phyloP scores from a whole-genome alignment of 805 yeast species.

The Zygosaccharomyces lentus region DNA sequence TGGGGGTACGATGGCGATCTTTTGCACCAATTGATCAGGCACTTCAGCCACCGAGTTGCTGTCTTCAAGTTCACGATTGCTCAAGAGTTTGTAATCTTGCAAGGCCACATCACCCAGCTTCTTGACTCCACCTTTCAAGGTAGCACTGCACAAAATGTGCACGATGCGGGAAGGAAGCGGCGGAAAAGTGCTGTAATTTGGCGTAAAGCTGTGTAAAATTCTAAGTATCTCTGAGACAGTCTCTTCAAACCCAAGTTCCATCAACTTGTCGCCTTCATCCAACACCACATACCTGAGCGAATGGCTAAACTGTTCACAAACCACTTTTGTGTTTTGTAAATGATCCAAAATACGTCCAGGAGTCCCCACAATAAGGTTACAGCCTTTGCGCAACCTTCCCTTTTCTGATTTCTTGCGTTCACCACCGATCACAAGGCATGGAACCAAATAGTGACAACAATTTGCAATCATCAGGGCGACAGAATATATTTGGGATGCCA shows the following conservation, averaged over 20 bases:
- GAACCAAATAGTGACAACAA: slow-evolving; percentile 84
- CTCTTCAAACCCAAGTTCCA: slow-evolving; percentile 96
- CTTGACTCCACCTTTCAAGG: slow-evolving; percentile 75
- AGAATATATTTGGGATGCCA: slow-evolving; percentile 83
- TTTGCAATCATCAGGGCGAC: slow-evolving; percentile 70
- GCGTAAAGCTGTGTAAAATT: slow-evolving; percentile 46
- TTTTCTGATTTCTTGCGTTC: slow-evolving; percentile 96
- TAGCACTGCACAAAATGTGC: slow-evolving; percentile 89
- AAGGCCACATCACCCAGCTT: slow-evolving; percentile 77
- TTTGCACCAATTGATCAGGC: slow-evolving; percentile 88
- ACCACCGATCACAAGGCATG: slow-evolving; percentile 96
- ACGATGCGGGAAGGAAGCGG: slow-evolving; percentile 65
- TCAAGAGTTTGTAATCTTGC: slow-evolving; percentile 66
- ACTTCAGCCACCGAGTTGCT: slow-evolving; percentile 43
- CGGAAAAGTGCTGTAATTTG: slow-evolving; percentile 41
- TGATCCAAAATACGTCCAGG: slow-evolving; percentile 97
- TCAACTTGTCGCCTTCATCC: slow-evolving; percentile 95
- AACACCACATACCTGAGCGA: slow-evolving; percentile 81
- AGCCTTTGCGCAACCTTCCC: slow-evolving; percentile 93
- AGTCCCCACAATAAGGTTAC: slow-evolving; percentile 91
- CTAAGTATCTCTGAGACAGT: slow-evolving; percentile 73
- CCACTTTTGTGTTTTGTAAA: slow-evolving; percentile 77
- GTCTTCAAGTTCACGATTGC: slow-evolving; percentile 30
- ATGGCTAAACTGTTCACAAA: slow-evolving; percentile 52
- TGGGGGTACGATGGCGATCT: slow-evolving; percentile 82